Base-by-base conservation (phyloP, 176 grass and related monocot genomes). In the Rhipidocladum racemiflorum region DNA sequence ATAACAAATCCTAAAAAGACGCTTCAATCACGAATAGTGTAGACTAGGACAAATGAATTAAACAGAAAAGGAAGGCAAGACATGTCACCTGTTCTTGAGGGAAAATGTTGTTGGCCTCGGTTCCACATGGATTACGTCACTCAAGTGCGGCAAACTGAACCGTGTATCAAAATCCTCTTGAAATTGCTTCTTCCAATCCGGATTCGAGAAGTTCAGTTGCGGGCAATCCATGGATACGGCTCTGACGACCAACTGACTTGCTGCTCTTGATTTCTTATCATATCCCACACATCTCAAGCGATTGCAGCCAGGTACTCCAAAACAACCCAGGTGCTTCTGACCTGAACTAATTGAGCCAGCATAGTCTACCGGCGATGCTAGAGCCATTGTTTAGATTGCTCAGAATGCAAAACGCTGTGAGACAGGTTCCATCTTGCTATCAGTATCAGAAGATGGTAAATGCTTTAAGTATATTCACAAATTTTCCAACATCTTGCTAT, bases 101-200 rank as follows among this genome's bases (percentile, higher is more conserved):
- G 92, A 98, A 85, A 98, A 98, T 24, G 96, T 91, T 25, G 96
- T 98, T 64, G 76, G 84, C 81, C 89, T 90, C 0, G 96, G 80
- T 68, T 95, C 70, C 34, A 93, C 83, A 81, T 95, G 76, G 76
- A 98, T 88, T 75, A 98, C 76, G 70, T 98, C 90, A 66, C 72
- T 88, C 82, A 98, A 87, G 81, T 95, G 96, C 6, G 96, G 90
- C 76, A 98, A 98, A 80, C 76, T 93, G 85, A 93, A 98, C 61
- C 82, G 61, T 85, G 29, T 83, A 84, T 93, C 44, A 42, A 95
- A 95, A 69, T 98, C 92, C 87, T 95, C 90, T 78, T 93, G 87
- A 72, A 93, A 89, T 74, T 93, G 91, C 56, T 51, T 85, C 80
- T 98, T 98, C 92, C 96, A 93, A 45, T 93, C 80, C 20, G 82